A percentile compares a stretch with the other conserved stretches of the same genome.
These are phyloP conservation scores for Pleurotus giganteus DNA, from an alignment of 768 basidiomycete species.

Conservation along the genomic window DNA sequence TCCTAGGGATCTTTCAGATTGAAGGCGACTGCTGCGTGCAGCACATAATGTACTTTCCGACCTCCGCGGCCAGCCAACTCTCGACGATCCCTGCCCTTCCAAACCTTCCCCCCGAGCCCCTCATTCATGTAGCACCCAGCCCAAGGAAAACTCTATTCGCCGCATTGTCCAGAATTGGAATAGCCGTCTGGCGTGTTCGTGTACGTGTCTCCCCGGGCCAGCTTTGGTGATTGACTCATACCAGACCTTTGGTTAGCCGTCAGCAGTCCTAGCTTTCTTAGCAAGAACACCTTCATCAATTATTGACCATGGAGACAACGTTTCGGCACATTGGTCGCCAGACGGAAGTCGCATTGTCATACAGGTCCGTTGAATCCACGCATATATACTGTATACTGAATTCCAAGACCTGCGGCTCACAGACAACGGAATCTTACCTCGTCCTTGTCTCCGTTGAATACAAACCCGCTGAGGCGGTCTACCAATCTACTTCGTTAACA, in stretches of 20 bases:
- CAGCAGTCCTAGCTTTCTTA: slow-evolving; percentile 68
- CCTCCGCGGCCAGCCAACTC: slow-evolving; percentile 71
- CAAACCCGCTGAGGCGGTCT: slow-evolving; percentile 51
- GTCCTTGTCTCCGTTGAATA: slow-evolving; percentile 71
- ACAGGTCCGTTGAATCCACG: slow-evolving; percentile 50
- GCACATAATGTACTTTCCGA: slow-evolving; percentile 78
- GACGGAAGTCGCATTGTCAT: slow-evolving; percentile 80
- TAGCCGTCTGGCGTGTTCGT: slow-evolving; percentile 81
- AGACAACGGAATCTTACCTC: slow-evolving; percentile 83
- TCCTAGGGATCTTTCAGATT: too few species aligned
- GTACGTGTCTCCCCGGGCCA: slow-evolving; percentile 39
- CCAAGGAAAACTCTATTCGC: slow-evolving; percentile 79
- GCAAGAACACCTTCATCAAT: slow-evolving; percentile 77
- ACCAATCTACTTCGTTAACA: slow-evolving; percentile 51
- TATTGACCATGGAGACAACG: slow-evolving; percentile 80
- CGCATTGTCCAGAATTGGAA: slow-evolving; percentile 64
- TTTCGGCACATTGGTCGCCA: slow-evolving; percentile 75
- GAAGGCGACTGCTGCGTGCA: too few species aligned
- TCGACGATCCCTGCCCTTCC: slow-evolving; percentile 70
- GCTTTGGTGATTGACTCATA: slow-evolving; percentile 1
- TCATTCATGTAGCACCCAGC: slow-evolving; percentile 60
- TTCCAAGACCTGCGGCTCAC: slow-evolving; percentile 7
- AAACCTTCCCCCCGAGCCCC: slow-evolving; percentile 53
- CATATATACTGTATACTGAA: neutral
- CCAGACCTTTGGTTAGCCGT: slow-evolving; percentile 47